Evolutionary conservation across 768 basidiomycete genomes (phyloP).

Genomic region (Rhodosporidiobolus odoratus): DNA sequence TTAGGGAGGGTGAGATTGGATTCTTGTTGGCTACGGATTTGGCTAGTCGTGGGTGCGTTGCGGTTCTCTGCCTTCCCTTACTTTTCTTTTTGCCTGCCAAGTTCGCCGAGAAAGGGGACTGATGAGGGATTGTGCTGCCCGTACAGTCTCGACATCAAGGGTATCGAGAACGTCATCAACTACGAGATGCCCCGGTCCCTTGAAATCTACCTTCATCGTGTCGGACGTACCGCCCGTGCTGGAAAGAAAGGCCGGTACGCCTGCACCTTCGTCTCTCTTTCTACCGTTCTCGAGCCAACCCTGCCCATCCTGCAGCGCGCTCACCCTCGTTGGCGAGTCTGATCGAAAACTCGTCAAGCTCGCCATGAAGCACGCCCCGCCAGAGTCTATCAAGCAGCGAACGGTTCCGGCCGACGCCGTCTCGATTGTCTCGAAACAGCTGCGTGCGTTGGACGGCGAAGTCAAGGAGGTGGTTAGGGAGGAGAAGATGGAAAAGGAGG

Average conservation of each 20-base stretch:
- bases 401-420: constrained; percentile 73
- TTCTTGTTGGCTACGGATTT: constrained; percentile 94
- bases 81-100: not conserved
- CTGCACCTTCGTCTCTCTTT: not conserved
- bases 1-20: constrained; percentile 81
- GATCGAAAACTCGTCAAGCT: constrained; percentile 95
- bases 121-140: constrained; percentile 37
- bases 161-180: constrained; percentile 94
- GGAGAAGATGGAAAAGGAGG: constrained; percentile 92
- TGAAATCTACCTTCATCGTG: constrained; percentile 86
- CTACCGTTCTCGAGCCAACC: not conserved
- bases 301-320: constrained; percentile 56
- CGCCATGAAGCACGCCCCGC: constrained; percentile 77
- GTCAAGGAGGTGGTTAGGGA: constrained; percentile 74
- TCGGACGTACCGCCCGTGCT: constrained; percentile 52
- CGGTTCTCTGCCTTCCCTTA: not conserved
- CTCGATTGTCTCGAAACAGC: constrained; percentile 62
- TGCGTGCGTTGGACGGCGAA: constrained; percentile 68
- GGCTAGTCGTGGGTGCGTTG: constrained; percentile 55
- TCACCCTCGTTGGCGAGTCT: constrained; percentile 89
- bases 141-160: constrained; percentile 91
- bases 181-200: constrained; percentile 96
- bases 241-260: constrained; percentile 82
- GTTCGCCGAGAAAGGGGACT: not conserved
- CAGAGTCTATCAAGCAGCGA: constrained; percentile 78